Evolutionary conservation across 202 grass and related monocot genomes (phyloP).

Genomic region (Schoenoplectus tabernaemontani): DNA sequence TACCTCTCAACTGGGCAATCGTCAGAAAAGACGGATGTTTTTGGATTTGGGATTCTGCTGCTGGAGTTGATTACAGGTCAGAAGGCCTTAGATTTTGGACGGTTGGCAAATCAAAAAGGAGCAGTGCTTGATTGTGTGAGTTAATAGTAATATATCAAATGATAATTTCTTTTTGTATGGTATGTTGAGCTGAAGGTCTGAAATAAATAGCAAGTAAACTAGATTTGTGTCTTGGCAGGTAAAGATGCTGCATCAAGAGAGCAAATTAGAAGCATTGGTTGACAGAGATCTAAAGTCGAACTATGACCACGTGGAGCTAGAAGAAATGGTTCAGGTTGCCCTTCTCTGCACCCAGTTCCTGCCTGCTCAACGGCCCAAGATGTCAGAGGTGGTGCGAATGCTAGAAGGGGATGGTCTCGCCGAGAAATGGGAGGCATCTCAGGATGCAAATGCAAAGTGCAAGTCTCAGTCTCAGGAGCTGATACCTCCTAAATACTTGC

Average conservation of each 20-base stretch:
- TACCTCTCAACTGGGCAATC: constrained; percentile 95
- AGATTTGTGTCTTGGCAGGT: constrained; percentile 33
- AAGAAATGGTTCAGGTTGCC: constrained; percentile 88
- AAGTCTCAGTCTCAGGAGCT: constrained; percentile 58
- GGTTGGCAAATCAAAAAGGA: constrained; percentile 70
- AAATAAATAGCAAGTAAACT: background rate
- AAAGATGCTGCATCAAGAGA: constrained; percentile 89
- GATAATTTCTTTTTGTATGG: background rate
- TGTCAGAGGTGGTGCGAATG: constrained; percentile 95
- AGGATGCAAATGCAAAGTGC: constrained; percentile 36
- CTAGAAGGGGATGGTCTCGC: constrained; percentile 86
- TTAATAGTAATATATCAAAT: background rate
- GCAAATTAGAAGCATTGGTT: constrained; percentile 71
- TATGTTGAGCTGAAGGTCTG: background rate
- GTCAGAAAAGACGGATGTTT: constrained; percentile 95
- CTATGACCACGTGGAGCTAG: constrained; percentile 73
- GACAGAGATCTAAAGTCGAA: constrained; percentile 71
- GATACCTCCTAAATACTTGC: constrained; percentile 50
- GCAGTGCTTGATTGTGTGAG: constrained; percentile 90
- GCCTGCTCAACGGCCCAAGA: constrained; percentile 72
- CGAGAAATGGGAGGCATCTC: constrained; percentile 91
- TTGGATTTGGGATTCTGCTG: constrained; percentile 88
- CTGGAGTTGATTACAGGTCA: constrained; percentile 95
- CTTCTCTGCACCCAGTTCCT: constrained; percentile 82
- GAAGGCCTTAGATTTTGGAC: constrained; percentile 89